Conservation (phyloP, 2,329 filamentous ascomycete species). For the Sporothrix phasma region DNA sequence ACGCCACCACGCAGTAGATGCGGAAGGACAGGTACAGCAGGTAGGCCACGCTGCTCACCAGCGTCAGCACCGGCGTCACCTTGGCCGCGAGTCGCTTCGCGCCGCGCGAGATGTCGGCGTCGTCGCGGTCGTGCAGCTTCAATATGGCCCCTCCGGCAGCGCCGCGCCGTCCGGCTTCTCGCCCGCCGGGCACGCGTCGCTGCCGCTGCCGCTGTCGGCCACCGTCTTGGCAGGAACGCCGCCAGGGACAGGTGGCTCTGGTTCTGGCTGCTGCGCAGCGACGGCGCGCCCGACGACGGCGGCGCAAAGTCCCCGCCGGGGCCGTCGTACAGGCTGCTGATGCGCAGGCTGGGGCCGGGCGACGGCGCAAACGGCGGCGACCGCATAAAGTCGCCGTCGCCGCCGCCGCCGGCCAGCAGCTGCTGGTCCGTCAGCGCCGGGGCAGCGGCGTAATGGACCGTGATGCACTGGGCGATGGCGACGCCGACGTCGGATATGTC, state of each 20-base stretch:
- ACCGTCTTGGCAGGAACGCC: constrained; percentile 27
- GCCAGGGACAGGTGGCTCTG: constrained; percentile 35
- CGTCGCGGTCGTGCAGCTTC: constrained; percentile 35
- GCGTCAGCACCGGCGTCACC: constrained; percentile 31
- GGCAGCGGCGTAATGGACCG: constrained; percentile 12
- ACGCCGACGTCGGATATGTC: background rate
- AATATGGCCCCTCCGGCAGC: constrained; percentile 28
- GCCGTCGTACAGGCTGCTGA: constrained; percentile 17
- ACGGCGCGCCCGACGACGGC: constrained; percentile 12
- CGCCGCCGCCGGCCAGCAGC: constrained; percentile 5
- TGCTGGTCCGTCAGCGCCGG: constrained; percentile 9
- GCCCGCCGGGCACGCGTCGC: constrained; percentile 18
- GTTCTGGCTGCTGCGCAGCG: constrained; percentile 23
- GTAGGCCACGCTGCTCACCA: constrained; percentile 29
- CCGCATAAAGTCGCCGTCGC: constrained; percentile 12
- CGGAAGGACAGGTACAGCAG: constrained; percentile 41
- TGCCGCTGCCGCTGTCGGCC: background rate
- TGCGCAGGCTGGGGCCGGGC: constrained; percentile 13
- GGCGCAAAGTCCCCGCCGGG: constrained; percentile 13
- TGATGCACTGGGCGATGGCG: background rate
- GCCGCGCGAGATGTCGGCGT: constrained; percentile 33
- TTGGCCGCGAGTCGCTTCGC: constrained; percentile 31
- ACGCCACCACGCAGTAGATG: constrained; percentile 41
- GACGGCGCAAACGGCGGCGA: constrained; percentile 16
- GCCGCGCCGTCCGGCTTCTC: constrained; percentile 23